Evolutionary conservation across 2,329 filamentous ascomycete genomes (phyloP).

Genomic region (Exophiala oligosperma): DNA sequence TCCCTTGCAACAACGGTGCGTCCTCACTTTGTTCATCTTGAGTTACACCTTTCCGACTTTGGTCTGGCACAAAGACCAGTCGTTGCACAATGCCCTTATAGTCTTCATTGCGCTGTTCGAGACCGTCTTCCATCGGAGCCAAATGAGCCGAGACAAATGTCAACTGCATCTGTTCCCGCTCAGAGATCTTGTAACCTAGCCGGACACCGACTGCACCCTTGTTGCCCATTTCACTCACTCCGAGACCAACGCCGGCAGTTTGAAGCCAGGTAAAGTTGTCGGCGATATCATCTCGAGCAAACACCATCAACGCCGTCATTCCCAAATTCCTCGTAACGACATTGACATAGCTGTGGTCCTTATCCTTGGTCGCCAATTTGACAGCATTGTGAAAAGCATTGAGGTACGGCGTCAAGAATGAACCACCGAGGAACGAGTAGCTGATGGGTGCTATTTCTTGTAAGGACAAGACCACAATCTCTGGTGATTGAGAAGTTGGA

Average conservation of each 20-base stretch:
- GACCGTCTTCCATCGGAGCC: slow-evolving; percentile 79
- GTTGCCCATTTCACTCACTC: slow-evolving; percentile 85
- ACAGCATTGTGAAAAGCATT: slow-evolving; percentile 70
- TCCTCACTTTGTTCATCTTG: slow-evolving; percentile 44
- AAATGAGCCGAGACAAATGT: slow-evolving; percentile 89
- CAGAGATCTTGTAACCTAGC: slow-evolving; percentile 50
- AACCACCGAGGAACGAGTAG: slow-evolving; percentile 81
- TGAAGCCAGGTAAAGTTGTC: slow-evolving; percentile 65
- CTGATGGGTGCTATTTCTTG: slow-evolving; percentile 88
- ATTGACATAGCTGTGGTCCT: slow-evolving; percentile 60
- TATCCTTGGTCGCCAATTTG: slow-evolving; percentile 60
- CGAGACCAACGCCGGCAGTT: slow-evolving; percentile 81
- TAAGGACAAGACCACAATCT: slow-evolving; percentile 67
- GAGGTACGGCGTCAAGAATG: slow-evolving; percentile 75
- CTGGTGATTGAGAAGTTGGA: slow-evolving; percentile 56
- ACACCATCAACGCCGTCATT: slow-evolving; percentile 87
- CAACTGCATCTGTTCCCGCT: slow-evolving; percentile 44
- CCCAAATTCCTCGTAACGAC: slow-evolving; percentile 74
- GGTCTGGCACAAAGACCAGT: slow-evolving; percentile 64
- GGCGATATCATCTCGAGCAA: slow-evolving; percentile 64
- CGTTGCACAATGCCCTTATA: slow-evolving; percentile 82
- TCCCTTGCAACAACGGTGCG: slow-evolving; percentile 32
- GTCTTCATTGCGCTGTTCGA: slow-evolving; percentile 76
- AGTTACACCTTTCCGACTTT: slow-evolving; percentile 4
- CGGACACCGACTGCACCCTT: slow-evolving; percentile 87